Conservation (phyloP, 192 early-diverging fungal species). For the Linnemannia elongata region DNA sequence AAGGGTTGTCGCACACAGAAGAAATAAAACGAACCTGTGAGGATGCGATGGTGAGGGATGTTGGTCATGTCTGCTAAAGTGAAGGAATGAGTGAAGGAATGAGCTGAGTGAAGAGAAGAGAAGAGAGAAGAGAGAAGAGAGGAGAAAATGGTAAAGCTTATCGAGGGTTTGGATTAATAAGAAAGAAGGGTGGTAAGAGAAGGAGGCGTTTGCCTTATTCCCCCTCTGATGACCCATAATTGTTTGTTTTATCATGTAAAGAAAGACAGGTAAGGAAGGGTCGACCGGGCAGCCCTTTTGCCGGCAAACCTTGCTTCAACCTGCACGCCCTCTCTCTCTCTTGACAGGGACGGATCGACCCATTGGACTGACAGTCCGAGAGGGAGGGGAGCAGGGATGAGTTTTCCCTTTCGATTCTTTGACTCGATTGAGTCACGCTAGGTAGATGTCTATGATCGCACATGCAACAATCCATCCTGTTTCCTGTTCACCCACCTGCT, state of each 20-base stretch:
- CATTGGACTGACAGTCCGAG: not conserved
- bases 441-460: not conserved
- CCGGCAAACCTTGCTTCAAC: constrained; percentile 4
- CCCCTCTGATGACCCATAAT: constrained; percentile 1
- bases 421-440: not conserved
- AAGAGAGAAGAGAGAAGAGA: not conserved
- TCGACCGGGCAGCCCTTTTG: not conserved
- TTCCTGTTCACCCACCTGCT: no score
- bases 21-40: constrained; percentile 29
- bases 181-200: not conserved
- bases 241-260: not conserved
- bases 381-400: no score
- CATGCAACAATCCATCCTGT: not conserved
- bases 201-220: not conserved
- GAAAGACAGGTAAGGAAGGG: not conserved
- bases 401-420: no score
- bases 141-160: not conserved
- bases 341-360: not conserved
- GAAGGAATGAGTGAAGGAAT: not conserved
- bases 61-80: constrained; percentile 10
- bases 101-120: constrained; percentile 1
- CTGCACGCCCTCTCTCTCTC: not conserved
- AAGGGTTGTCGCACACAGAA: not conserved
- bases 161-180: not conserved
- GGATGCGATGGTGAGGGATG: constrained; percentile 39